Evolutionary conservation across 2,329 filamentous ascomycete species (phyloP), one percentile per base, ranked within the genome.

Genomic region (Sporothrix curviconia): DNA sequence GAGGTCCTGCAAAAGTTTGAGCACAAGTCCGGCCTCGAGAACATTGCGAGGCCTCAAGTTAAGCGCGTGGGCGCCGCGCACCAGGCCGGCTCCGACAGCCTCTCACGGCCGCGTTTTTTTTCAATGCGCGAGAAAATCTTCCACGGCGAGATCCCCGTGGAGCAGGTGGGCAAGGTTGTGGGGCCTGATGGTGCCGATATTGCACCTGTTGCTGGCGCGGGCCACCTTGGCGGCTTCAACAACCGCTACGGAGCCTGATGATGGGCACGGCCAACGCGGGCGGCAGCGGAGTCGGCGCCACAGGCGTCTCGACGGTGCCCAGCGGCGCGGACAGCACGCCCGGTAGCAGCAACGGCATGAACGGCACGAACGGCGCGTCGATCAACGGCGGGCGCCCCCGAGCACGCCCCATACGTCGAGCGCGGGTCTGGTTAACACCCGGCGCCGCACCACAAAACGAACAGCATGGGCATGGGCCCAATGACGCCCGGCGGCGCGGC

Each of bases 91-190:
- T 95, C 90, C 0, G 94, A 99, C 71, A 92, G 91, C 19, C 82
- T 96, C 82, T 99, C 30, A 99, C 94, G 94, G 94, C 50, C 87
- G 88, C 65, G 90, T 96, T 30, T 99, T 96, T 74, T 99, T 95
- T 82, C 88, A 91, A 87, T 97, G 78, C 84, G 86, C 59, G 87
- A 91, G 68, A 85, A 89, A 68, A 89, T 97, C 63, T 97, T 95
- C 73, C 86, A 87, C 65, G 87, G 89, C 60, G 80, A 84, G 24
- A 87, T 96, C 47, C 84, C 89, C 7, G 83, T 89, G 30, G 88
- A 95, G 64, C 90, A 95, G 63, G 76, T 89, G 6, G 91, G 92
- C 59, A 92, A 95, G 72, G 91, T 96, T n/a, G 65, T 97, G 92
- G 89, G 92, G 92, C 11, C 77, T 97, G 9, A 92, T 91, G 54